Conservation (phyloP, 2,329 filamentous ascomycete genomes). For the Monilinia laxa region DNA sequence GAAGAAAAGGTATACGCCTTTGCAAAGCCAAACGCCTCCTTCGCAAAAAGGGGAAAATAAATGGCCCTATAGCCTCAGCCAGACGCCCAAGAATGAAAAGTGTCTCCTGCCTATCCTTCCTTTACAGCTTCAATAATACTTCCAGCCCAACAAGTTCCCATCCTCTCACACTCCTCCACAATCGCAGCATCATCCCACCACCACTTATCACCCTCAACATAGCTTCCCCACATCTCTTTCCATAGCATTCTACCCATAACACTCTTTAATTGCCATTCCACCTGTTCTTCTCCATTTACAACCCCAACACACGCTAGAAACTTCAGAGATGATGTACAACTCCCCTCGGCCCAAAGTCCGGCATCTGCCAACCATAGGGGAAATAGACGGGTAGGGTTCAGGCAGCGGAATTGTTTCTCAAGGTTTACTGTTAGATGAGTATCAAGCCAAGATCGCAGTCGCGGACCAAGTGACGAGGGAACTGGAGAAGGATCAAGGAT, state of each 20-base stretch:
- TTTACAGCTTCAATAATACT: conserved; percentile 57
- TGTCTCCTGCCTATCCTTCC: conserved; percentile 28
- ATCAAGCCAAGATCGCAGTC: conserved; percentile 61
- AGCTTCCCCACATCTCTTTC: conserved; percentile 58
- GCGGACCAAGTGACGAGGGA: conserved; percentile 55
- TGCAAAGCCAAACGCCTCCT: background rate
- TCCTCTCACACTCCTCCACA: conserved; percentile 53
- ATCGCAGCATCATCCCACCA: conserved; percentile 62
- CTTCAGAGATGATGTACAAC: conserved; percentile 30
- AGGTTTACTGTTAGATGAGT: conserved; percentile 59
- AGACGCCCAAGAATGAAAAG: background rate
- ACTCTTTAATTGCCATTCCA: conserved; percentile 48
- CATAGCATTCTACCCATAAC: conserved; percentile 58
- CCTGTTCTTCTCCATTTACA: conserved; percentile 34
- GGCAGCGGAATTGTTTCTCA: conserved; percentile 57
- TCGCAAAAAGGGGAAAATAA: background rate
- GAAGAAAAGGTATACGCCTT: conserved; percentile 15
- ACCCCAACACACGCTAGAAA: conserved; percentile 32
- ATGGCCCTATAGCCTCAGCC: background rate
- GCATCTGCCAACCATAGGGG: conserved; percentile 59
- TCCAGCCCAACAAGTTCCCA: conserved; percentile 60
- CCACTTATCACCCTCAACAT: conserved; percentile 46
- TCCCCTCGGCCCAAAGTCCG: conserved; percentile 47
- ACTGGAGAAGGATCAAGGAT: conserved; percentile 63
- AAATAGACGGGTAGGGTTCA: conserved; percentile 57